These are phyloP conservation scores for Geopyxis carbonaria DNA, from an alignment of 495 filamentous ascomycete species.

Conservation along the genomic window DNA sequence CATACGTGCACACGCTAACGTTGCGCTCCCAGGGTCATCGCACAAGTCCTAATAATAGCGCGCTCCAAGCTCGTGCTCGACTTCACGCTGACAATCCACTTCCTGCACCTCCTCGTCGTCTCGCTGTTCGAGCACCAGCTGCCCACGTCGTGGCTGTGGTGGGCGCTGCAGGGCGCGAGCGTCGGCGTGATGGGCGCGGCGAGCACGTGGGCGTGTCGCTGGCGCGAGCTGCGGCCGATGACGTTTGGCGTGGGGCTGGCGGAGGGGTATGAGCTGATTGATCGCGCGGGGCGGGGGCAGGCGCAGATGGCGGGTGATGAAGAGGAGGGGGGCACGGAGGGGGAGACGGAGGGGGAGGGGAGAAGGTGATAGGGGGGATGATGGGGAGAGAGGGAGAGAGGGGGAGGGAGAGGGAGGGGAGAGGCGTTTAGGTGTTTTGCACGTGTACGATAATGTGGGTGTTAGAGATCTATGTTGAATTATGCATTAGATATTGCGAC, in stretches of 20 bases:
- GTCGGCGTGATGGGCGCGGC: conserved; percentile 50
- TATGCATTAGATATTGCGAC: too few species aligned
- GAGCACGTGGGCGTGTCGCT: conserved; percentile 81
- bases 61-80: conserved; percentile 85
- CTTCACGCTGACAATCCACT: conserved; percentile 78
- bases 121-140: conserved; percentile 57
- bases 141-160: conserved; percentile 70
- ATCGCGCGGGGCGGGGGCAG: conserved; percentile 5
- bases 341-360: conserved; percentile 1
- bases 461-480: too few species aligned
- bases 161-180: conserved; percentile 56
- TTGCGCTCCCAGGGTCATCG: conserved; percentile 46
- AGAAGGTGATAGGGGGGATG: background rate
- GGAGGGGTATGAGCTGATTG: conserved; percentile 61
- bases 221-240: conserved; percentile 76
- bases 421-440: background rate
- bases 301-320: background rate
- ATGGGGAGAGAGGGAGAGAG: background rate
- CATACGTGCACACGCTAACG: background rate
- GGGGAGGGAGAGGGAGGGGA: background rate
- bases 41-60: conserved; percentile 61
- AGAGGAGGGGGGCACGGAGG: conserved; percentile 1
- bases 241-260: conserved; percentile 44
- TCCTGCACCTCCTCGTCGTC: conserved; percentile 65
- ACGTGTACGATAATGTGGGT: too few species aligned